These are phyloP conservation scores for Colletotrichum melonis DNA, from an alignment of 2,329 filamentous ascomycete species.

Conservation along the genomic window DNA sequence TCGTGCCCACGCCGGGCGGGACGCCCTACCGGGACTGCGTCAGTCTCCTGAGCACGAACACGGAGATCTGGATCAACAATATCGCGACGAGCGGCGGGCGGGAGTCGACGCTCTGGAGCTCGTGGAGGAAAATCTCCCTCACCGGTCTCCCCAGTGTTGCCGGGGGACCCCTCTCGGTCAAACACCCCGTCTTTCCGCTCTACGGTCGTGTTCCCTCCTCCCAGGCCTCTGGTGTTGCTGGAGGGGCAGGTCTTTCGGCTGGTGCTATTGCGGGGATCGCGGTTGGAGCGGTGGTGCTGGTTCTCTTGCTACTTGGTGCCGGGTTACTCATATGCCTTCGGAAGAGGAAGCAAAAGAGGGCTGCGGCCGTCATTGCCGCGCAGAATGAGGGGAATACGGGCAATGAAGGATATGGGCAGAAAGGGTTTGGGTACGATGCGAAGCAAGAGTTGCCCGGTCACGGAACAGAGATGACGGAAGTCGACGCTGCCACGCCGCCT, in stretches of 20 bases:
- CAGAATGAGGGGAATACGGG: not conserved
- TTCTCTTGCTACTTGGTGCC: not conserved
- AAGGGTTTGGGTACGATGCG: not conserved
- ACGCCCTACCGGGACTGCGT: conserved; percentile 3
- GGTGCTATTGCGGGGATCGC: conserved; percentile 9
- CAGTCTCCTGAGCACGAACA: conserved; percentile 11
- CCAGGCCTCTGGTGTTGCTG: not conserved
- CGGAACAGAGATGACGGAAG: not conserved
- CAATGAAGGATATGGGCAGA: not conserved
- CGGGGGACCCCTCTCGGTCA: not conserved
- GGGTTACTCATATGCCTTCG: not conserved
- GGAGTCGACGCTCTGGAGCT: not conserved
- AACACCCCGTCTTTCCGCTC: conserved; percentile 15
- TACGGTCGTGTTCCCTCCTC: not conserved
- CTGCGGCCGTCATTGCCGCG: not conserved
- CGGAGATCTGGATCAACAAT: conserved; percentile 13
- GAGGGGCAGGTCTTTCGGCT: not conserved
- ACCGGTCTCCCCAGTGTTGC: not conserved
- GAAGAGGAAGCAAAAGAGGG: not conserved
- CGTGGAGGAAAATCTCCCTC: not conserved
- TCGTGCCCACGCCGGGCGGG: not conserved
- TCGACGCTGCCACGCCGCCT: not conserved
- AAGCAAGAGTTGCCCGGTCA: conserved; percentile 21
- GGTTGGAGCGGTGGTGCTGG: not conserved
- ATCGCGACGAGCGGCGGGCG: not conserved